Evolutionary conservation across 1,284 basidiomycete genomes (phyloP), one percentile per base, ranked within the genome.

Genomic region (Ceratobasidium sp.): DNA sequence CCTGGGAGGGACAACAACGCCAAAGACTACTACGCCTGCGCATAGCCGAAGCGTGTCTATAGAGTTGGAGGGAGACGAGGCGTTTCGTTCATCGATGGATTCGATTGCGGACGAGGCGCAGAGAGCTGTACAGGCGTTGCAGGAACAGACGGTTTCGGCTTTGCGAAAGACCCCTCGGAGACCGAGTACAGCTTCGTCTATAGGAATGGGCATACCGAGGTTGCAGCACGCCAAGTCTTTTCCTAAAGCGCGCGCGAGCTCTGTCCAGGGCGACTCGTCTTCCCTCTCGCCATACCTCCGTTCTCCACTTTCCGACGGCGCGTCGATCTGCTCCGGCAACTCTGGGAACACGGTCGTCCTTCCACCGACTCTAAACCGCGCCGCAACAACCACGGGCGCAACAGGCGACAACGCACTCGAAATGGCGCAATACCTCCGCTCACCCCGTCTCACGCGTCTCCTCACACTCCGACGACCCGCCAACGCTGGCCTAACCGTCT

Each of bases 341-440:
- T 70, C 67, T 32, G 61, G 61, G 2, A 72, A 61, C 21, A 72
- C 58, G 0, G 55, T 71, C 8, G 70, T 63, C 58, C 49, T 63
- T 14, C 73, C 66, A 18, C 44, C 44, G 26, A 4, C 64, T 30
- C 30, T 50, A 23, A 26, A 28, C 18, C 66, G 41, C 32, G 47
- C 47, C 21, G 35, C 52, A 11, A 38, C 35, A n/a, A 55, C 67
- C 28, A 13, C 21, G n/a, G 50, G 43, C 26, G 18, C 64, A 18
- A 50, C 50, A 43, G 57, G 50, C 66, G 69, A 73, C 59, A 52
- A 75, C 38, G 44, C 72, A 18, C 57, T 75, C 76, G 85, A 87
- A 14, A 90, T 94, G 35, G 93, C 92, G 11, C 89, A 90, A 78
- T 96, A 96, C 78, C 84, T 98, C 66, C 91, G 90, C 23, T 95